phyloP scores from a whole-genome alignment of 2,329 filamentous ascomycete species.

The Parastagonospora nodorum region DNA sequence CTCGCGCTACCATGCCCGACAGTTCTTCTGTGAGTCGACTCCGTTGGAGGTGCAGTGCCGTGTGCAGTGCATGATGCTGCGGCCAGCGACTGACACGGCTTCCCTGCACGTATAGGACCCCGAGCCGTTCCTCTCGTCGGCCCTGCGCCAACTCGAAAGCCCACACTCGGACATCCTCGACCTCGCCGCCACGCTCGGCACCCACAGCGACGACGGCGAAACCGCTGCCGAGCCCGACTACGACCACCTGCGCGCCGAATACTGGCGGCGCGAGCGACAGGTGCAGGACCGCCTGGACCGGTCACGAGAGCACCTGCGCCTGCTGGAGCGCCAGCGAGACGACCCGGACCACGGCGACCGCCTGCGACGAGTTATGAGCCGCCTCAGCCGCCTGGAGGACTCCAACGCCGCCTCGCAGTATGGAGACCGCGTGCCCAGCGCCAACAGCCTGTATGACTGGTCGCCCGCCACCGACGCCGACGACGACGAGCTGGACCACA shows the following conservation, averaged over 20 bases:
- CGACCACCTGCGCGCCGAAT: neutral
- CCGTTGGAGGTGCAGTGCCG: too few relatives aligned
- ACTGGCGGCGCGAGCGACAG: conserved; percentile 10
- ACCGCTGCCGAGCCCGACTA: conserved; percentile 52
- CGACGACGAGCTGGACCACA: conserved; percentile 48
- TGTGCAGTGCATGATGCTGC: too few relatives aligned
- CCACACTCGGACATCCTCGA: conserved; percentile 32
- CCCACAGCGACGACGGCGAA: conserved; percentile 48
- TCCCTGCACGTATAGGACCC: neutral
- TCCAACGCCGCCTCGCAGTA: conserved; percentile 48
- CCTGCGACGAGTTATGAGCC: conserved; percentile 52
- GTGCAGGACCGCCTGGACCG: too few relatives aligned
- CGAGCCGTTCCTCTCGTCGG: neutral
- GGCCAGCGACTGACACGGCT: too few relatives aligned
- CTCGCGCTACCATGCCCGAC: too few relatives aligned
- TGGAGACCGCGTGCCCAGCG: conserved; percentile 58
- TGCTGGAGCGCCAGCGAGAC: conserved; percentile 39
- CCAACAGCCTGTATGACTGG: conserved; percentile 65
- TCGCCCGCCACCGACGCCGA: conserved; percentile 53
- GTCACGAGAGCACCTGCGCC: conserved; percentile 31
- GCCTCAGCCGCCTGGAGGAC: conserved; percentile 52
- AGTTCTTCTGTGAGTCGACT: too few relatives aligned
- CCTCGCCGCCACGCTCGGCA: conserved; percentile 56
- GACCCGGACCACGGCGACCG: conserved; percentile 49
- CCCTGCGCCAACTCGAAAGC: neutral